Evolutionary conservation across 768 basidiomycete species (phyloP).

Genomic region (Phaeotremella skinneri): DNA sequence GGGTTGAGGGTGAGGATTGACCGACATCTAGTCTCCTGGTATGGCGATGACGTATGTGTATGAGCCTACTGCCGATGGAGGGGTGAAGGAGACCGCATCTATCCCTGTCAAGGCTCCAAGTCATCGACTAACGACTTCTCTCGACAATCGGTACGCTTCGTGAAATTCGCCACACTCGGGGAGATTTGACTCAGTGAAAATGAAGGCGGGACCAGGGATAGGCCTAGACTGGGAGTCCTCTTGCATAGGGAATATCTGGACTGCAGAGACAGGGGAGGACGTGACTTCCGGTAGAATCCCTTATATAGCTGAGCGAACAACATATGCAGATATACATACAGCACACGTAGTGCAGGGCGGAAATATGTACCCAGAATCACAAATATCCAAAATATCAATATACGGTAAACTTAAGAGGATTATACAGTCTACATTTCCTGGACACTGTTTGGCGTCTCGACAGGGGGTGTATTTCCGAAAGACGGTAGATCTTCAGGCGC

Average conservation of each 20-base stretch:
- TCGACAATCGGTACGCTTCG: slow-evolving; percentile 40
- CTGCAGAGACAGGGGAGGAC: too few relatives aligned
- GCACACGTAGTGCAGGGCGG: too few relatives aligned
- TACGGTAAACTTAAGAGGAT: not conserved
- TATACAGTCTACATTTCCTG: not conserved
- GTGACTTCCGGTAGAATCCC: too few relatives aligned
- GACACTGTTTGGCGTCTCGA: not conserved
- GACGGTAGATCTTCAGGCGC: not conserved
- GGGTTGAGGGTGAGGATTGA: slow-evolving; percentile 4
- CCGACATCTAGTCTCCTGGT: slow-evolving; percentile 32
- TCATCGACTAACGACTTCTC: slow-evolving; percentile 34
- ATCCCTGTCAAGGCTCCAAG: slow-evolving; percentile 39
- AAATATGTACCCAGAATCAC: not conserved
- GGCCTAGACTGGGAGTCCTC: too few relatives aligned
- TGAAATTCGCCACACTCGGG: too few relatives aligned
- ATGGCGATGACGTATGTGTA: slow-evolving; percentile 47
- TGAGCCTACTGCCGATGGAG: slow-evolving; percentile 23
- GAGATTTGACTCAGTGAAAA: too few relatives aligned
- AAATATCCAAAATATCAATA: not conserved
- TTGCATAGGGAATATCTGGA: too few relatives aligned
- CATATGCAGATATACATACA: too few relatives aligned
- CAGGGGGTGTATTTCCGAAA: slow-evolving; percentile 2
- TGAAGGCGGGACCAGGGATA: too few relatives aligned
- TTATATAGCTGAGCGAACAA: too few relatives aligned
- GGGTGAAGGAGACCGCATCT: slow-evolving; percentile 21